Conservation (phyloP, 176 grass and related monocot species). For the Cocos nucifera region DNA sequence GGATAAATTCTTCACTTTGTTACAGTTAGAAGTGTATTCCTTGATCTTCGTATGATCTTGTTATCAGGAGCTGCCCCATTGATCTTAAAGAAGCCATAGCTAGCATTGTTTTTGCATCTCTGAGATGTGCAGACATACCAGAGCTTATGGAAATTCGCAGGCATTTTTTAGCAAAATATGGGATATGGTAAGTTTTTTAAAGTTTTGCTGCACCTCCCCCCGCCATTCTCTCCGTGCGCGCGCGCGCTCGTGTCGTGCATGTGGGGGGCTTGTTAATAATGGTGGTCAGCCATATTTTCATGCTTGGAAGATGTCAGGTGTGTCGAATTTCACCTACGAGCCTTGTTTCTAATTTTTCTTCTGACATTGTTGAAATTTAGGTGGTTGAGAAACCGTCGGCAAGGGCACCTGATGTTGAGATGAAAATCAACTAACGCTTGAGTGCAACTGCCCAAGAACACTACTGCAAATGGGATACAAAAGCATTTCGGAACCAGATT, state of each 20-base stretch:
- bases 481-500: constrained; percentile 4
- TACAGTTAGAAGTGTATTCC: neutral
- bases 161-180: constrained; percentile 84
- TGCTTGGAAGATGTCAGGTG: too few species aligned
- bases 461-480: constrained; percentile 5
- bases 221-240: too few species aligned
- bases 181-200: constrained; percentile 20
- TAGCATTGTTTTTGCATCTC: constrained; percentile 89
- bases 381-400: constrained; percentile 5
- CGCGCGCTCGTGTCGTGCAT: too few species aligned
- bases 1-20: too few species aligned
- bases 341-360: neutral
- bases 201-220: neutral
- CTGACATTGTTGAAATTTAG: neutral
- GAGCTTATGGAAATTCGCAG: constrained; percentile 78
- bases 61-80: constrained; percentile 56
- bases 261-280: too few species aligned
- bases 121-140: constrained; percentile 83
- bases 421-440: constrained; percentile 2
- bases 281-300: too few species aligned
- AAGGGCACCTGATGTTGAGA: neutral
- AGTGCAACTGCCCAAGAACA: neutral
- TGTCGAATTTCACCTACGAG: too few species aligned
- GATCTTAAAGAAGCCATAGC: constrained; percentile 96
- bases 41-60: neutral